Evolutionary conservation across 2,329 filamentous ascomycete species (phyloP).

Genomic region (Cladosporium sphaerospermum): DNA sequence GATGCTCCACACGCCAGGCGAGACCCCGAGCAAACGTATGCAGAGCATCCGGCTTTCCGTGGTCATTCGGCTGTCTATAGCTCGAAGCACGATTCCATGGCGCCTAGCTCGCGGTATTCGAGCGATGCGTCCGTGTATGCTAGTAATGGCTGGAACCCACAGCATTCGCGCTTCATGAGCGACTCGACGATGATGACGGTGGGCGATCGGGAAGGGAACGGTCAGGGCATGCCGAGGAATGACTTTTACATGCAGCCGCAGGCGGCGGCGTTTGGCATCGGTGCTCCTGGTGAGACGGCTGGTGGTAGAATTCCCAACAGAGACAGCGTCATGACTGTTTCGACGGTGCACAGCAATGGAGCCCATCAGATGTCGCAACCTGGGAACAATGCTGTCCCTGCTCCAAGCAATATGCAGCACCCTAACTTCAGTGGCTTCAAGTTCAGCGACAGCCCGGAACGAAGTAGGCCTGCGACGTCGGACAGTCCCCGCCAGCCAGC

Average conservation of each 20-base stretch:
- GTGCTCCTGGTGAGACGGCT: background rate
- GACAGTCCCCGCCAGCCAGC: background rate
- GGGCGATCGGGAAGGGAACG: constrained; percentile 2
- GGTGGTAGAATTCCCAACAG: background rate
- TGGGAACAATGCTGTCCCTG: background rate
- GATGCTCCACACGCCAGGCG: constrained; percentile 31
- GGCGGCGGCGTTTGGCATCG: constrained; percentile 14
- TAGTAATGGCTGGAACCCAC: constrained; percentile 3
- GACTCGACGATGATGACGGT: constrained; percentile 10
- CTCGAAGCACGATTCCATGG: constrained; percentile 6
- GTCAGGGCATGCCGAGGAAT: constrained; percentile 8
- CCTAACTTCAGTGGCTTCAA: constrained; percentile 16
- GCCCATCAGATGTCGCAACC: background rate
- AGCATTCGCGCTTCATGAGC: constrained; percentile 8
- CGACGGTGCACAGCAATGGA: background rate
- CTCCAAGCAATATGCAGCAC: background rate
- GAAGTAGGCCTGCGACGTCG: constrained; percentile 12
- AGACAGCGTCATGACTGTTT: background rate
- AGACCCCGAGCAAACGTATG: constrained; percentile 23
- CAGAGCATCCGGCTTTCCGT: constrained; percentile 26
- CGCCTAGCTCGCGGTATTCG: constrained; percentile 3
- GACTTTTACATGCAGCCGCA: constrained; percentile 20
- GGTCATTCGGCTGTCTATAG: constrained; percentile 22
- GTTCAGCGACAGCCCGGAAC: constrained; percentile 15
- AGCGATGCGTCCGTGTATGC: background rate